These are phyloP conservation scores for Penicillium ucsense DNA, from an alignment of 495 filamentous ascomycete genomes.

Conservation along the genomic window DNA sequence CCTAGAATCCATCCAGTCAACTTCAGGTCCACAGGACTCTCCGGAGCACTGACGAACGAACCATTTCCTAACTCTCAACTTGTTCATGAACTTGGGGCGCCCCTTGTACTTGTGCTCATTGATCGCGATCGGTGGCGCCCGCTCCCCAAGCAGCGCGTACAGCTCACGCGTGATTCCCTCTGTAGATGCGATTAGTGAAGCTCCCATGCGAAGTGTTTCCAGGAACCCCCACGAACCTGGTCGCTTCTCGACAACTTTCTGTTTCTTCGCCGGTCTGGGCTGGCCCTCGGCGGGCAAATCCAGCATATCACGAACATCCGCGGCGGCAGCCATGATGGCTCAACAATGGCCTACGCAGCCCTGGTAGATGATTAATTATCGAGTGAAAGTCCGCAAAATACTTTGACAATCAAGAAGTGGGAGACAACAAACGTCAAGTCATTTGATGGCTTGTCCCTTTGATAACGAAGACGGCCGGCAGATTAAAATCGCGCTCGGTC, in stretches of 20 bases:
- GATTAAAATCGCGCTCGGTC: slow-evolving; percentile 14
- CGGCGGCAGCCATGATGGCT: slow-evolving; percentile 56
- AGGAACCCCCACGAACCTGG: slow-evolving; percentile 40
- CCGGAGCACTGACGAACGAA: slow-evolving; percentile 11
- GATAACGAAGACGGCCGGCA: slow-evolving; percentile 2
- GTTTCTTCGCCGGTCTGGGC: slow-evolving; percentile 63
- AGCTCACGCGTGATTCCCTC: slow-evolving; percentile 64
- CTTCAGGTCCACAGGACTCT: not conserved
- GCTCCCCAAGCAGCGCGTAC: slow-evolving; percentile 54
- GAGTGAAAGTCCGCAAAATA: too few relatives aligned
- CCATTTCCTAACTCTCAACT: slow-evolving; percentile 45
- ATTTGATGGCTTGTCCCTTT: not conserved
- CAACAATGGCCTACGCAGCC: not conserved
- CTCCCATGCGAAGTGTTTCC: not conserved
- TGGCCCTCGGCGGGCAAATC: slow-evolving; percentile 61
- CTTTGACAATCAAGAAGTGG: not conserved
- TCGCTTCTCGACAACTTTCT: slow-evolving; percentile 59
- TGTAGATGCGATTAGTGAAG: slow-evolving; percentile 34
- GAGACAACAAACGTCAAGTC: not conserved
- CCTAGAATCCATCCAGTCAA: slow-evolving; percentile 20
- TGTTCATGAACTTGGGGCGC: slow-evolving; percentile 49
- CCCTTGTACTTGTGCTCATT: slow-evolving; percentile 58
- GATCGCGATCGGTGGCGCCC: slow-evolving; percentile 59
- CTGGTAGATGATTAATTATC: too few relatives aligned
- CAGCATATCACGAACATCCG: slow-evolving; percentile 87